Percentiles rank a stretch among this genome's conserved stretches.
Conservation (phyloP, 148 eudicot species). For the Suaeda aralocaspica region DNA sequence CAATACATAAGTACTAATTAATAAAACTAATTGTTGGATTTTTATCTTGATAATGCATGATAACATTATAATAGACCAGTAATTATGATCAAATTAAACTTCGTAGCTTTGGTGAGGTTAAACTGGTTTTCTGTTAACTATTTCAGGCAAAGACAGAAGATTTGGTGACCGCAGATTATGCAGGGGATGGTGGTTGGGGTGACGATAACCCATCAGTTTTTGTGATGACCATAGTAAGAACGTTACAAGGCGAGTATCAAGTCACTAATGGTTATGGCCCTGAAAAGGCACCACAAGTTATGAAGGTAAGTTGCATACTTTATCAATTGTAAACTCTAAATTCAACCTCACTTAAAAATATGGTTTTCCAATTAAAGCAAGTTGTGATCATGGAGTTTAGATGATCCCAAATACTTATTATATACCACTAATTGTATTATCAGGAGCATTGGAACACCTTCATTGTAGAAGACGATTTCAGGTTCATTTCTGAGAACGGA, state of each 20-base stretch:
- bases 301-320: conserved; percentile 29
- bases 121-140: not conserved
- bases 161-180: conserved; percentile 54
- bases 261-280: conserved; percentile 72
- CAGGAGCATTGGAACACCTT: conserved; percentile 67
- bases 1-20: too few species aligned
- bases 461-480: conserved; percentile 61
- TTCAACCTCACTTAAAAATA: not conserved
- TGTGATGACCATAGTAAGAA: conserved; percentile 21
- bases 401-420: too few species aligned
- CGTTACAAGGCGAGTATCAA: conserved; percentile 56
- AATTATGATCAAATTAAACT: too few species aligned
- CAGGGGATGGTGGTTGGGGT: conserved; percentile 50
- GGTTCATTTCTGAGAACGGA: conserved; percentile 53
- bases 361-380: too few species aligned
- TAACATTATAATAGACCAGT: too few species aligned
- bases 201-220: conserved; percentile 60
- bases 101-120: not conserved
- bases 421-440: not conserved
- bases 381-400: too few species aligned
- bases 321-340: not conserved
- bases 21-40: too few species aligned
- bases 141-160: conserved; percentile 32
- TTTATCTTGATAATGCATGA: too few species aligned
- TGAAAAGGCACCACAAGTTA: conserved; percentile 35